Conservation (phyloP, 176 grass and related monocot genomes). For the Saccharum officinarum region DNA sequence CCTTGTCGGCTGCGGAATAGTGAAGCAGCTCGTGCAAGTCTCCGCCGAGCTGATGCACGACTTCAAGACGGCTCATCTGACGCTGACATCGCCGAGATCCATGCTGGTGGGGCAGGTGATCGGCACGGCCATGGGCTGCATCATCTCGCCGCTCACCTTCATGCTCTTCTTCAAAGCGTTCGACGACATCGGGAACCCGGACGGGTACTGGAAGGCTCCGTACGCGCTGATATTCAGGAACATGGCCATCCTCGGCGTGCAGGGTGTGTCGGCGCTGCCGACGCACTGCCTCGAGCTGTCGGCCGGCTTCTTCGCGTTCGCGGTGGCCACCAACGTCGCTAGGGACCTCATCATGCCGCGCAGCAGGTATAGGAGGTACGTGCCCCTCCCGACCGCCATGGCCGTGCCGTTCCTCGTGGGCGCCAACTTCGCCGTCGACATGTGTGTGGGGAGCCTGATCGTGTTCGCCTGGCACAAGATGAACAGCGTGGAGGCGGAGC, state of each 20-base stretch:
- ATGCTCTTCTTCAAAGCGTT: conserved; percentile 67
- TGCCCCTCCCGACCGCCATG: too few species aligned
- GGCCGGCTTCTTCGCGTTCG: too few species aligned
- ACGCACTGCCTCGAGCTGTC: too few species aligned
- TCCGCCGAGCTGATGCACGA: conserved; percentile 93
- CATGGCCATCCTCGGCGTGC: too few species aligned
- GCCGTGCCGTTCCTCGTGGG: too few species aligned
- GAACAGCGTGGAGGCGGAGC: too few species aligned
- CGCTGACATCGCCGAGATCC: conserved; percentile 69
- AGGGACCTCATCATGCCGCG: too few species aligned
- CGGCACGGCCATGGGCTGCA: too few species aligned
- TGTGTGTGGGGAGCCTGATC: conserved; percentile 9
- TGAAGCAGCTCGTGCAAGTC: conserved; percentile 70
- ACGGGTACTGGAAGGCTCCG: conserved; percentile 25
- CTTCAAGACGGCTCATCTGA: conserved; percentile 79
- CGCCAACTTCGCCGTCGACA: too few species aligned
- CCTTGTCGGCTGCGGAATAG: conserved; percentile 68
- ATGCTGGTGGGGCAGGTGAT: conserved; percentile 49
- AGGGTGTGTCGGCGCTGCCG: not conserved
- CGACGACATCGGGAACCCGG: conserved; percentile 65
- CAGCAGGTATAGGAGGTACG: not conserved
- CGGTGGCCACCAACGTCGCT: too few species aligned
- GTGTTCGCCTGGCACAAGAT: not conserved
- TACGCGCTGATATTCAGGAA: too few species aligned
- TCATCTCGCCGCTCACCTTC: too few species aligned